These are phyloP conservation scores for Auricularia sp. DNA, from an alignment of 768 basidiomycete genomes.

Conservation along the genomic window DNA sequence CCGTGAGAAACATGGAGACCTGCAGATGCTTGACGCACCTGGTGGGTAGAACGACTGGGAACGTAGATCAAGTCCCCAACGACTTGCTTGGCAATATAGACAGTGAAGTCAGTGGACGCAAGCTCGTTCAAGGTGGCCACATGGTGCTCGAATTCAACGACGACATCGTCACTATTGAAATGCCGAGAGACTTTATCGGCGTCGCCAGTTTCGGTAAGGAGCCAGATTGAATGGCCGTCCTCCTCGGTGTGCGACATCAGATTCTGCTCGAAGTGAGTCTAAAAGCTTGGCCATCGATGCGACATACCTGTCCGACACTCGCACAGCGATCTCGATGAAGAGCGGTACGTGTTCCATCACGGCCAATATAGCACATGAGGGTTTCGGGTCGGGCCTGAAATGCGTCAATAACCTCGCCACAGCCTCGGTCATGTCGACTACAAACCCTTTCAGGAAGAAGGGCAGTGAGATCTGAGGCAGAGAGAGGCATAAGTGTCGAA, in stretches of 20 bases:
- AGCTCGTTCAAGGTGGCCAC: constrained; percentile 55
- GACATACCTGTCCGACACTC: background rate
- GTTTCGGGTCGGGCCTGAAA: constrained; percentile 40
- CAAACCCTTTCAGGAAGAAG: constrained; percentile 45
- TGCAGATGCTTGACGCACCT: constrained; percentile 19
- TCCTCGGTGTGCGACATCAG: constrained; percentile 76
- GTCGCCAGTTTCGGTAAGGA: constrained; percentile 62
- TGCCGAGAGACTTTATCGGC: constrained; percentile 47
- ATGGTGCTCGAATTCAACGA: constrained; percentile 64
- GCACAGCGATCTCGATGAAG: constrained; percentile 78
- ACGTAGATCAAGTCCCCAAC: constrained; percentile 74
- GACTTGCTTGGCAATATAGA: constrained; percentile 65
- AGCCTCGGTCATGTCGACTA: background rate
- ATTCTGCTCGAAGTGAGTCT: constrained; percentile 46
- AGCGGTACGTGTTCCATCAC: constrained; percentile 76
- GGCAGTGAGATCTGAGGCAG: constrained; percentile 39
- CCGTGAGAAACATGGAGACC: background rate
- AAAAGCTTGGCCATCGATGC: background rate
- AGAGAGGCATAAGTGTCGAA: background rate
- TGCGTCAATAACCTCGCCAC: background rate
- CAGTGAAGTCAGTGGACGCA: constrained; percentile 50
- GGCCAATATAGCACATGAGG: constrained; percentile 77
- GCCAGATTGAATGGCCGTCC: constrained; percentile 71
- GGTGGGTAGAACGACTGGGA: constrained; percentile 73
- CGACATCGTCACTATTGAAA: constrained; percentile 40